Evolutionary conservation across 2,329 filamentous ascomycete species (phyloP), one percentile per base, ranked within the genome.

Genomic region (Neopestalotiopsis sp.): DNA sequence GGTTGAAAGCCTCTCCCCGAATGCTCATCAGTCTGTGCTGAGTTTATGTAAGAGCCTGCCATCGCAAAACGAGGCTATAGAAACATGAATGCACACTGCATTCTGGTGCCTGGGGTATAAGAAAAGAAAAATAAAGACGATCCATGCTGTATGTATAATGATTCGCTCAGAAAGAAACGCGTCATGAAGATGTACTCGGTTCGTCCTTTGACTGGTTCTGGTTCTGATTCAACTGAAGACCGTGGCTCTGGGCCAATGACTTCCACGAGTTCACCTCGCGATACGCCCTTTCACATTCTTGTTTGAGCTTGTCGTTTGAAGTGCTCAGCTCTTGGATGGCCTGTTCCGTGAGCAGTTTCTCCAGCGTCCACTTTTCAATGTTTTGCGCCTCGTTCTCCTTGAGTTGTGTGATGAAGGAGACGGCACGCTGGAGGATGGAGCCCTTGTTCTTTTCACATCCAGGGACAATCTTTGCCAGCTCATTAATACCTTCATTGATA

Each of bases 381-480:
- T 97, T 97, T 72, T 96, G 93, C 17, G 92, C 90, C 79, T 97
- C 95, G 74, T 97, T 97, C 79, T 98, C 94, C 79, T 96, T 97
- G 53, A 99, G 88, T 77, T 98, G 94, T 12, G 91, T 92, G 78
- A 99, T 98, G 83, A 97, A 98, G 72, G 94, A 91, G 10, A 98
- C 95, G 0, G 96, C 94, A 42, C 95, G 93, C 78, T 97, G 93
- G 49, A 99, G 85, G 72, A 99, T 98, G 2, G 94, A 97, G 0
- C 96, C 96, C 82, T 99, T 99, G 85, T 99, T 98, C 87, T 98
- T 99, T 82, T 99, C 96, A 76, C 95, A 98, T 14, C 94, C 94
- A 0, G 96, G 96, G 0, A 99, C 96, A 73, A 99, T 97, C 84
- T 98, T 98, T 74, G 95, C 94, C 38, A 99, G 89, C 81, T 98